Evolutionary conservation across 495 filamentous ascomycete genomes (phyloP).

Genomic region (Cenococcum geophilum): DNA sequence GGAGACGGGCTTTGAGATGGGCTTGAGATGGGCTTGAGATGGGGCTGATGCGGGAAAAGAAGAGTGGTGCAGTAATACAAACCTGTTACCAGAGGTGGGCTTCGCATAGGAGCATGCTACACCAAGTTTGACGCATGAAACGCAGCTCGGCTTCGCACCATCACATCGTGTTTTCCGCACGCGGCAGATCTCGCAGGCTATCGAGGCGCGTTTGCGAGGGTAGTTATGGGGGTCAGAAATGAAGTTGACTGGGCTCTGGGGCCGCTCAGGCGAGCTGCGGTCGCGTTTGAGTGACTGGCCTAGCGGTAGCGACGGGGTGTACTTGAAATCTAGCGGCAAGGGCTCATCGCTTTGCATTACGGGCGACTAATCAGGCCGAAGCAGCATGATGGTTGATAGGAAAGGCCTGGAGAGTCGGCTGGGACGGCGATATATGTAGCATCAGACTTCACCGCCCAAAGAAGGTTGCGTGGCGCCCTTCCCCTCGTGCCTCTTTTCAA

Average conservation of each 20-base stretch:
- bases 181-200: constrained; percentile 6
- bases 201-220: background rate
- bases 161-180: background rate
- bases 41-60: background rate
- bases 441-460: no score
- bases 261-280: background rate
- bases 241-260: background rate
- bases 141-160: background rate
- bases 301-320: background rate
- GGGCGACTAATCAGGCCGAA: background rate
- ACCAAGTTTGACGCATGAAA: background rate
- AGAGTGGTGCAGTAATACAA: background rate
- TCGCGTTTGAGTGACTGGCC: background rate
- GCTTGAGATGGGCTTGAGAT: no score
- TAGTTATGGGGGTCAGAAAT: background rate
- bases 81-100: background rate
- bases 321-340: background rate
- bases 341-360: background rate
- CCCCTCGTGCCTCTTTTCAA: no score
- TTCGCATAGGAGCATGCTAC: background rate
- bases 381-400: no score
- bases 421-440: no score
- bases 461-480: no score
- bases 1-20: no score
- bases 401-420: no score